Conservation (phyloP, 2,329 filamentous ascomycete species). For the Tolypocladium tundrense region DNA sequence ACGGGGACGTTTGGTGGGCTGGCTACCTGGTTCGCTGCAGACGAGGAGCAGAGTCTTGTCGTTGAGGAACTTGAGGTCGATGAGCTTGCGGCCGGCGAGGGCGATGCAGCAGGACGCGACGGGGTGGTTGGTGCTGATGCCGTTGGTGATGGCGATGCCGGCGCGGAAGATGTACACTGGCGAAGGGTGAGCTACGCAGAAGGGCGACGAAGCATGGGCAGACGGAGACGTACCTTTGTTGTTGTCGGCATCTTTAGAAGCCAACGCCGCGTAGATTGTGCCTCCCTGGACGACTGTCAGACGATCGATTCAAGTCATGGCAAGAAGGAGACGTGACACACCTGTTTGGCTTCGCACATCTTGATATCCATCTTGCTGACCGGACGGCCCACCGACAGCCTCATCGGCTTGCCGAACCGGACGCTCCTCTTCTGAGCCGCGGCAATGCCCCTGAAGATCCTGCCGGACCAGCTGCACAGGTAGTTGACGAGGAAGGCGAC, state of each 20-base stretch:
- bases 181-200: background rate
- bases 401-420: constrained; percentile 48
- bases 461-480: constrained; percentile 45
- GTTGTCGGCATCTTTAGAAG: constrained; percentile 21
- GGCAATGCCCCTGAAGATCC: constrained; percentile 57
- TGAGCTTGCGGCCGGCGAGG: constrained; percentile 32
- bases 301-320: too few relatives aligned
- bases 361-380: constrained; percentile 45
- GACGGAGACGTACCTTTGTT: constrained; percentile 23
- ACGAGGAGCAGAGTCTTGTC: constrained; percentile 52
- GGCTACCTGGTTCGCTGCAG: constrained; percentile 29
- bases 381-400: constrained; percentile 31
- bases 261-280: constrained; percentile 30
- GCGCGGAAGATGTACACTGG: constrained; percentile 49
- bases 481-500: constrained; percentile 54
- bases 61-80: constrained; percentile 60
- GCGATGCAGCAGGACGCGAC: constrained; percentile 29
- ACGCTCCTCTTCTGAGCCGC: constrained; percentile 60
- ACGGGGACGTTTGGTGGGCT: constrained; percentile 1
- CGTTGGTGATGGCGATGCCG: constrained; percentile 42
- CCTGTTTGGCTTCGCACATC: constrained; percentile 33
- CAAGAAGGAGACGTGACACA: constrained; percentile 12
- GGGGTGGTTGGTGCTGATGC: constrained; percentile 40
- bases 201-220: background rate
- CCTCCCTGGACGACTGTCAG: constrained; percentile 17